Evolutionary conservation across 176 grass and related monocot genomes (phyloP), one percentile per base, ranked within the genome.

Genomic region (Puya raimondii): DNA sequence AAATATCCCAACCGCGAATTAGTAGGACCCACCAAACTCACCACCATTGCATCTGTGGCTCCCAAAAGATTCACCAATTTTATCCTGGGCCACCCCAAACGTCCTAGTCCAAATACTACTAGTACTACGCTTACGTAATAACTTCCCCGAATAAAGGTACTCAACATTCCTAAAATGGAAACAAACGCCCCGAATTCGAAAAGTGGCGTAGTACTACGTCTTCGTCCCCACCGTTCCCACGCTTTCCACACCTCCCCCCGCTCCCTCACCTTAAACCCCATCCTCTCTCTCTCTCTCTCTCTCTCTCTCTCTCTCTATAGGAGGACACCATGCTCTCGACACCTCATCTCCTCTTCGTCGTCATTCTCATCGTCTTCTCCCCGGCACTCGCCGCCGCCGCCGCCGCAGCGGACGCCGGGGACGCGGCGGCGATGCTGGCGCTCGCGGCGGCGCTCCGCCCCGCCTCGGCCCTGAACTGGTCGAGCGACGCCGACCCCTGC

Each of bases 351-450:
- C 53, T 64, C 47, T 11, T 80, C n/a, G 2, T 50, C 0, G 51
- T 71, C 5, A 47, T 74, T 13, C 18, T 76, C 12, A 1, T 71
- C 25, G 42, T 70, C 12, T 7, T 56, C 49, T 17, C 14, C 20
- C 51, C 21, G 56, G 3, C 21, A 21, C 12, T 17, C 25, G 47
- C 29, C 15, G 20, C 29, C 33, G 49, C 64, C 4, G 53, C 12
- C 23, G 27, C 52, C 10, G 50, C 51, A 6, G 29, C 64, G 11
- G 11, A 53, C 11, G n/a, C 66, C 25, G 72, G 78, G 11, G 82
- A 85, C 74, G 53, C 67, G 9, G 72, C 72, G 0, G 77, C 71
- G 50, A 80, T 85, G 82, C 67, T 63, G 47, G 67, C 68, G n/a
- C 57, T 85, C 16, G 71, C 82, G 11, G 47, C 12, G 27, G 63